Conservation (phyloP, 805 yeast species). For the Blastobotrys robertii region DNA sequence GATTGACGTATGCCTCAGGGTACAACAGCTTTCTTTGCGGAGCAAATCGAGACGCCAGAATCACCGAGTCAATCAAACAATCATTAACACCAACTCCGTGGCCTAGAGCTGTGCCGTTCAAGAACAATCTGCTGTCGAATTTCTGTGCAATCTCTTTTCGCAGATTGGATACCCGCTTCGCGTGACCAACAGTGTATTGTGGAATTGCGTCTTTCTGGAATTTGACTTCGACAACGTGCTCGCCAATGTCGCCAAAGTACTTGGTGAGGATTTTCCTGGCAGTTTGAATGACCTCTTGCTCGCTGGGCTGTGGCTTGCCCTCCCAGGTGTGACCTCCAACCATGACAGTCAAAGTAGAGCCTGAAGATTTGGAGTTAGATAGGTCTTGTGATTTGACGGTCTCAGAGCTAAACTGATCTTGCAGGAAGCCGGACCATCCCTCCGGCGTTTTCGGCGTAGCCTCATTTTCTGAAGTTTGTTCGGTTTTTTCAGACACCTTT, state of each 20-base stretch:
- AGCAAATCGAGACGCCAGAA: slow-evolving; percentile 39
- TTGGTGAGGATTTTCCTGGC: slow-evolving; percentile 33
- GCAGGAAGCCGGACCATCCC: background rate
- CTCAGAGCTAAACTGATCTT: slow-evolving; percentile 1
- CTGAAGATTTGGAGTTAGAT: slow-evolving; percentile 9
- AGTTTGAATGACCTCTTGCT: slow-evolving; percentile 19
- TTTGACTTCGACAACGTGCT: slow-evolving; percentile 28
- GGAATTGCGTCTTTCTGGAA: slow-evolving; percentile 60
- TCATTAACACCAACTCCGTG: slow-evolving; percentile 87
- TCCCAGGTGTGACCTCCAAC: slow-evolving; percentile 68
- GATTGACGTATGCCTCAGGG: slow-evolving; percentile 23
- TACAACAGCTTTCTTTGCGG: slow-evolving; percentile 23
- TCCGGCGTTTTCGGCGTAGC: background rate
- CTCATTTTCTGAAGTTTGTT: background rate
- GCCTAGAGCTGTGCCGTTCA: slow-evolving; percentile 77
- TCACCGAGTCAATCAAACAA: slow-evolving; percentile 56
- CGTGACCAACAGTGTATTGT: slow-evolving; percentile 66
- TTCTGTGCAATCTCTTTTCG: slow-evolving; percentile 26
- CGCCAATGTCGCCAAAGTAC: slow-evolving; percentile 30
- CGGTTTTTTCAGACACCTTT: background rate
- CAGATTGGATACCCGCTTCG: slow-evolving; percentile 31
- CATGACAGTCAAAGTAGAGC: slow-evolving; percentile 76
- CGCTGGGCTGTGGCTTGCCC: slow-evolving; percentile 18
- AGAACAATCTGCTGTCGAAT: slow-evolving; percentile 35
- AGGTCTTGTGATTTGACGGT: background rate